phyloP scores from a whole-genome alignment of 306 rosid genomes.

The Parietaria judaica region DNA sequence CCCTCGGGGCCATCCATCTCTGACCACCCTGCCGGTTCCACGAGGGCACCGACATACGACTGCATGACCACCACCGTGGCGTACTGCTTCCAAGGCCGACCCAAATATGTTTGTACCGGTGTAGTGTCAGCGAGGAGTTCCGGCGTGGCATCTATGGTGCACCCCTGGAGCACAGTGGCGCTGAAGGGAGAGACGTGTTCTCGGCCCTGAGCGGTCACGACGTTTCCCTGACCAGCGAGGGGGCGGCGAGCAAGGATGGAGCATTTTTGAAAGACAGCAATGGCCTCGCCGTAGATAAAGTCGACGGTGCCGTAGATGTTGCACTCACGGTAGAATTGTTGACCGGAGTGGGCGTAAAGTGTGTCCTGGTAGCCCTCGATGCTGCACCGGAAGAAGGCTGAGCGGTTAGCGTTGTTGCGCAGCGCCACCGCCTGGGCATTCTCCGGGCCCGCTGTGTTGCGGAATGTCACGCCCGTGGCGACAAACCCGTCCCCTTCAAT shows the following conservation, averaged over 20 bases:
- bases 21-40: neutral
- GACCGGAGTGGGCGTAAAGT: neutral
- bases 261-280: constrained; percentile 3
- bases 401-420: neutral
- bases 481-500: neutral
- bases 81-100: constrained; percentile 4
- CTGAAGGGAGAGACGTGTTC: constrained; percentile 58
- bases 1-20: neutral
- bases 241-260: constrained; percentile 2
- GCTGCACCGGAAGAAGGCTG: constrained; percentile 1
- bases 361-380: constrained; percentile 9
- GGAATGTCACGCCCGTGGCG: neutral
- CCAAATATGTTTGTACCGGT: neutral
- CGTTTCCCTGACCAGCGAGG: constrained; percentile 28
- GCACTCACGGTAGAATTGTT: constrained; percentile 4
- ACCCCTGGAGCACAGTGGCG: constrained; percentile 66
- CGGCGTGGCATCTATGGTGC: constrained; percentile 38
- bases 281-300: constrained; percentile 4
- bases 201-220: constrained; percentile 69
- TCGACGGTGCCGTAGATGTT: constrained; percentile 3
- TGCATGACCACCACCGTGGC: constrained; percentile 8
- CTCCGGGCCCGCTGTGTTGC: neutral
- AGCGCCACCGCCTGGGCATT: constrained; percentile 1
- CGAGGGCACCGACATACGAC: neutral
- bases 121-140: neutral